Conservation (phyloP, 2,329 filamentous ascomycete species). For the Hirsutella rhossiliensis region DNA sequence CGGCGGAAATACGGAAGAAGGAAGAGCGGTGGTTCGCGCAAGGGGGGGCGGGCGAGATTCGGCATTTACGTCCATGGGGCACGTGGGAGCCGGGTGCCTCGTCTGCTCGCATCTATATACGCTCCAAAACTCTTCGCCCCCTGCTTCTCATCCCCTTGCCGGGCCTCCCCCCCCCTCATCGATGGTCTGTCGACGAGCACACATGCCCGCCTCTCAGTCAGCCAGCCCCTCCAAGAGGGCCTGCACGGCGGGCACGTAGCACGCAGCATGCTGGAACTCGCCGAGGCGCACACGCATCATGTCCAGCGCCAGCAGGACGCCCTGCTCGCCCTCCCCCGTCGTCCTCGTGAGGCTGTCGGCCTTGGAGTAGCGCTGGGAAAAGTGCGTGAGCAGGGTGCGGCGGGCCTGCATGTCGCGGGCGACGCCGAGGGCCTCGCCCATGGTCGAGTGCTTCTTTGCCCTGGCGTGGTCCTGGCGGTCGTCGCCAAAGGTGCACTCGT, state of each 20-base stretch:
- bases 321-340: slow-evolving; percentile 12
- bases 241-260: slow-evolving; percentile 45
- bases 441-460: slow-evolving; percentile 85
- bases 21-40: no score
- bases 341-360: slow-evolving; percentile 15
- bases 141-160: no score
- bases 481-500: slow-evolving; percentile 94
- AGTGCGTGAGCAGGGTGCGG: slow-evolving; percentile 80
- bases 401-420: slow-evolving; percentile 69
- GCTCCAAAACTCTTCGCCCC: no score
- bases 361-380: slow-evolving; percentile 87
- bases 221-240: slow-evolving; percentile 34
- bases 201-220: neutral
- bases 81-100: no score
- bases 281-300: slow-evolving; percentile 63
- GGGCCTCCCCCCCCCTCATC: no score
- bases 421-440: slow-evolving; percentile 70
- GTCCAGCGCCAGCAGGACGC: slow-evolving; percentile 63
- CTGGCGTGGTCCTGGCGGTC: slow-evolving; percentile 65
- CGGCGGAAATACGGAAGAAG: no score
- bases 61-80: no score
- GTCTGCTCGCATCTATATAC: no score
- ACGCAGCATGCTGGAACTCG: slow-evolving; percentile 55
- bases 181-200: no score
- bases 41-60: no score